Evolutionary conservation across 2,329 filamentous ascomycete genomes (phyloP).

Genomic region (Trichoderma breve): DNA sequence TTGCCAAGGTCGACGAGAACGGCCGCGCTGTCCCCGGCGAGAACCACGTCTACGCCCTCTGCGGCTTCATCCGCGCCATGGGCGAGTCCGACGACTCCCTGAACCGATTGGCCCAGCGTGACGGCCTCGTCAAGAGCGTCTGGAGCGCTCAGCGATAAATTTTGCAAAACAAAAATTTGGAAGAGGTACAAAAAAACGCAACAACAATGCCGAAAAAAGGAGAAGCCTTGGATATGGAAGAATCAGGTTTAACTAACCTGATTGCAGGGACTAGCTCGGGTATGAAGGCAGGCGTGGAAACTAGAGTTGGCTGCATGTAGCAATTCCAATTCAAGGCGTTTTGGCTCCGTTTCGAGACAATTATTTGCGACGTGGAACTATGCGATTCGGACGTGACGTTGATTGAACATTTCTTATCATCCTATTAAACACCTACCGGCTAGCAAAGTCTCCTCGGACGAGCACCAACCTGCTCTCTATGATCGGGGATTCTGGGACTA

Average conservation of each 20-base stretch:
- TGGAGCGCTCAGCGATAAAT: constrained; percentile 74
- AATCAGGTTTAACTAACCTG: constrained; percentile 13
- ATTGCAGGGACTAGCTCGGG: constrained; percentile 35
- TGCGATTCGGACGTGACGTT: constrained; percentile 31
- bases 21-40: constrained; percentile 90
- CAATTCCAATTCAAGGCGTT: constrained; percentile 48
- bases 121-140: constrained; percentile 95
- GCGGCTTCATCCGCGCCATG: constrained; percentile 96
- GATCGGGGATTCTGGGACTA: constrained; percentile 56
- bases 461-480: constrained; percentile 35
- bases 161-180: constrained; percentile 9
- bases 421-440: constrained; percentile 39
- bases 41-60: constrained; percentile 96
- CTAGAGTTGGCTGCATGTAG: constrained; percentile 46
- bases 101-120: constrained; percentile 93
- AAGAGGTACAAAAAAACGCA: constrained; percentile 23
- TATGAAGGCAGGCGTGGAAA: constrained; percentile 41
- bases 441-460: constrained; percentile 55
- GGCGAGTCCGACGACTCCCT: constrained; percentile 96
- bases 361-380: constrained; percentile 24
- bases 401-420: constrained; percentile 27
- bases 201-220: not conserved
- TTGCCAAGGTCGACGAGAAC: constrained; percentile 99
- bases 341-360: constrained; percentile 45
- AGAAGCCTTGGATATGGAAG: not conserved